phyloP scores from a whole-genome alignment of 1,284 basidiomycete species.

The Cerrena zonata region DNA sequence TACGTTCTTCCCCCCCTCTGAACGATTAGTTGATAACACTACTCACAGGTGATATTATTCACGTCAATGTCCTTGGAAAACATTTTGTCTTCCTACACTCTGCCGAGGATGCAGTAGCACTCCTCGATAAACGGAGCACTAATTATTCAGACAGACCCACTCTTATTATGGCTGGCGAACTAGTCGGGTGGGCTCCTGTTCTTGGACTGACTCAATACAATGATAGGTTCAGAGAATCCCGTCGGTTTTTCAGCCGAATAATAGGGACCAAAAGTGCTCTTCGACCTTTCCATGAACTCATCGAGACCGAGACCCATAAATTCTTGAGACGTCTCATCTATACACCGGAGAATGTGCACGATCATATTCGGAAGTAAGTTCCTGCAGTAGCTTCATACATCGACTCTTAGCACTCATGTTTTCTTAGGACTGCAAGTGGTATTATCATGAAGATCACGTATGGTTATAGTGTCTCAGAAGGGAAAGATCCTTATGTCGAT shows the following conservation, averaged over 20 bases:
- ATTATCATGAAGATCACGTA: too few species aligned
- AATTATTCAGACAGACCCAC: constrained; percentile 34
- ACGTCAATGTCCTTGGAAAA: too few species aligned
- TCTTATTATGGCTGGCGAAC: constrained; percentile 28
- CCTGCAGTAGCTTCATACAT: too few species aligned
- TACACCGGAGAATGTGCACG: constrained; percentile 12
- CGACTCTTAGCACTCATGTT: background rate
- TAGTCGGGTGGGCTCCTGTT: constrained; percentile 28
- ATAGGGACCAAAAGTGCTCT: constrained; percentile 2
- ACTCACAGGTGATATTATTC: constrained; percentile 23
- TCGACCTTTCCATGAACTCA: too few species aligned
- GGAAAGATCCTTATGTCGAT: too few species aligned
- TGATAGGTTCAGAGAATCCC: constrained; percentile 32
- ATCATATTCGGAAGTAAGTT: constrained; percentile 12
- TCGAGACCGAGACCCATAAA: too few species aligned
- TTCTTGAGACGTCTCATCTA: too few species aligned
- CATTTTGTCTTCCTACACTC: too few species aligned
- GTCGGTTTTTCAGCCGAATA: constrained; percentile 14
- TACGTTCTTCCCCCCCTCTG: too few species aligned
- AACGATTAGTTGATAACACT: too few species aligned
- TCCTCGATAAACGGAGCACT: constrained; percentile 18
- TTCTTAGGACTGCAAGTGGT: constrained; percentile 25
- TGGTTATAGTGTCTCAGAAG: too few species aligned
- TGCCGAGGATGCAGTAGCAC: too few species aligned
- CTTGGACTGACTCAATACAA: constrained; percentile 31